Evolutionary conservation across 345 rosid genomes (phyloP).

Genomic region (Raphanus sativus): DNA sequence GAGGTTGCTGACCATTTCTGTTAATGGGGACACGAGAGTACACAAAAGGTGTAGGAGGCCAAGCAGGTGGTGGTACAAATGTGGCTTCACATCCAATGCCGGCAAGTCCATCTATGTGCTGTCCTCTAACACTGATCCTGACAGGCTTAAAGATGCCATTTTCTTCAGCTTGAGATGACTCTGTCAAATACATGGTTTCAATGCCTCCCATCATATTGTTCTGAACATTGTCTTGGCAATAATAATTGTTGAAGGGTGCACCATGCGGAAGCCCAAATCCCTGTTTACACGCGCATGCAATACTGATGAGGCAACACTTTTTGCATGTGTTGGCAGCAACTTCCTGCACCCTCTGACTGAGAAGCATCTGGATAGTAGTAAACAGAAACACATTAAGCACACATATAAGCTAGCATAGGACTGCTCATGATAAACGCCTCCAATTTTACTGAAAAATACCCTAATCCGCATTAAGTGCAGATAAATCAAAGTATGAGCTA

Average conservation of each 20-base stretch:
- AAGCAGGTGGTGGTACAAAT: conserved; percentile 71
- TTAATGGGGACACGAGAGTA: conserved; percentile 91
- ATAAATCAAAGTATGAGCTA: neutral
- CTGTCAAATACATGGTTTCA: conserved; percentile 67
- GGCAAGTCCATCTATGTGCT: conserved; percentile 88
- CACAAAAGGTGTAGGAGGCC: conserved; percentile 91
- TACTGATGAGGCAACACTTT: conserved; percentile 66
- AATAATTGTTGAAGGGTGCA: conserved; percentile 53
- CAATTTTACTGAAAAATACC: neutral
- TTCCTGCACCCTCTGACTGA: conserved; percentile 87
- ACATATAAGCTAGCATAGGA: neutral
- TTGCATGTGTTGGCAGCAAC: conserved; percentile 85
- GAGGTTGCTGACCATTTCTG: conserved; percentile 79
- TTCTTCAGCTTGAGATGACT: conserved; percentile 70
- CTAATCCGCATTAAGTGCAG: neutral
- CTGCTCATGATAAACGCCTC: conserved; percentile 11
- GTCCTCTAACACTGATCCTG: conserved; percentile 82
- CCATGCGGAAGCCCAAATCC: conserved; percentile 70
- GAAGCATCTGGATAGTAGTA: conserved; percentile 70
- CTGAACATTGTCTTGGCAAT: conserved; percentile 74
- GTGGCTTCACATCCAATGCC: conserved; percentile 90
- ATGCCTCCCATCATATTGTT: conserved; percentile 52
- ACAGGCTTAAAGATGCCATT: conserved; percentile 81
- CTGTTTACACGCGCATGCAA: conserved; percentile 81
- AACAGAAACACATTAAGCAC: conserved; percentile 29